Base-by-base conservation (phyloP, 306 rosid genomes). In the Glycine soja region DNA sequence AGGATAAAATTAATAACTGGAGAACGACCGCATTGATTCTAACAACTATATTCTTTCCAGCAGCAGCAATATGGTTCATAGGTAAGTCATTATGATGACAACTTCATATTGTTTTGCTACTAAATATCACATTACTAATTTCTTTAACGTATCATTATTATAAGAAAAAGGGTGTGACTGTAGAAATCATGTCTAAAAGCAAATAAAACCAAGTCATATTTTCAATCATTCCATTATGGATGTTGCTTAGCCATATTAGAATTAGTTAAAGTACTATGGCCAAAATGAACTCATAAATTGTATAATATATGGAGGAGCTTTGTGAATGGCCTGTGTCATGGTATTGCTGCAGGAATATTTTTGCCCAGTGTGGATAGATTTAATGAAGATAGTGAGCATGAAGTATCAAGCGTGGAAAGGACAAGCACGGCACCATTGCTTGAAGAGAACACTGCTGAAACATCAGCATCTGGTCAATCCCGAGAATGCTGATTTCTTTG, bases 1-100 rank as follows among this genome's bases (percentile, higher is more conserved):
- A 95, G 97, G 97, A 92, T 85, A 30, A 16, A 16, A 42, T 92
- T 24, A 63, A 95, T 77, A 89, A 92, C 84, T 95, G 99, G 99
- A 90, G 99, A 81, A 77, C 69, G 10, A 91, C 94, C 11, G 74
- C 97, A 10, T 89, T 95, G 87, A 84, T 91, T 80, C 89, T 95
- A 76, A 91, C 97, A 10, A 81, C 94, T 9, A 40, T 95, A 85
- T 83, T 92, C 67, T 89, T 95, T 40, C 92, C 89, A 12, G 90
- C 99, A 68, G 92, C 97, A 30, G 82, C 16, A 47, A 76, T 93
- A 80, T 95, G 99, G 99, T 95, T 95, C 30, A 72, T 81, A 4
- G 99, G 98, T 94, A 66, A 85, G 82, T 71, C 82, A 34, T 69
- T 24, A 24, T 24, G 65, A 11, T 46, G 16, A 56, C 32, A 75